Evolutionary conservation across 306 rosid genomes (phyloP), one percentile per base, ranked within the genome.

Genomic region (Abrus precatorius): DNA sequence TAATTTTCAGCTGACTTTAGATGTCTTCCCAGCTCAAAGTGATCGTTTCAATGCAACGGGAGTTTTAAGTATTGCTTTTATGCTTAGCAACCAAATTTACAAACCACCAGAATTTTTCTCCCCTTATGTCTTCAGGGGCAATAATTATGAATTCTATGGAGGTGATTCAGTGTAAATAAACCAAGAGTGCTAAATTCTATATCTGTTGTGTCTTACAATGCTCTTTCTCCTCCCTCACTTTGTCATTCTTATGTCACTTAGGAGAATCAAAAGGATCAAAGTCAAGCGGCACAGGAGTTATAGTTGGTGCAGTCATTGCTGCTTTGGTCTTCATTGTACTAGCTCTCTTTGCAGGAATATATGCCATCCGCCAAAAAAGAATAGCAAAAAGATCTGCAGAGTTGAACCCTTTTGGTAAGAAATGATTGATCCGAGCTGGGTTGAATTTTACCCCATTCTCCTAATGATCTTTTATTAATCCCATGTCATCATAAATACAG

Each of bases 301-400:
- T 88, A 41, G 73, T 91, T 82, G 97, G 98, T 40, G 91, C 85
- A 43, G 92, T 84, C 5, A 84, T 80, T 80, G 97, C 93, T 59
- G 90, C 88, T 80, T 12, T 80, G 68, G 85, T 80, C 38, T 66
- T 91, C 74, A 47, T 92, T 80, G 82, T 89, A 65, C n/a, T 88
- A 52, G 80, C 91, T 56, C 4, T 83, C 69, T 76, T 88, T 73
- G 89, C 79, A n/a, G 97, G 91, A 61, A 55, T 87, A 47, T 94
- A 91, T 82, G 91, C 81, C 50, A 14, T 89, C 56, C 88, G 79
- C 65, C 94, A 82, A 41, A 94, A 82, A 87, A 84, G 79, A 82
- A 78, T 74, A 67, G 93, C 87, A 53, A 64, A 54, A 79, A 66
- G 83, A 80, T 83, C 90, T 43, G 61, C 72, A 9, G 92, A 86